These are phyloP conservation scores for Arthromyces matolae DNA, from an alignment of 768 basidiomycete genomes.

Conservation along the genomic window DNA sequence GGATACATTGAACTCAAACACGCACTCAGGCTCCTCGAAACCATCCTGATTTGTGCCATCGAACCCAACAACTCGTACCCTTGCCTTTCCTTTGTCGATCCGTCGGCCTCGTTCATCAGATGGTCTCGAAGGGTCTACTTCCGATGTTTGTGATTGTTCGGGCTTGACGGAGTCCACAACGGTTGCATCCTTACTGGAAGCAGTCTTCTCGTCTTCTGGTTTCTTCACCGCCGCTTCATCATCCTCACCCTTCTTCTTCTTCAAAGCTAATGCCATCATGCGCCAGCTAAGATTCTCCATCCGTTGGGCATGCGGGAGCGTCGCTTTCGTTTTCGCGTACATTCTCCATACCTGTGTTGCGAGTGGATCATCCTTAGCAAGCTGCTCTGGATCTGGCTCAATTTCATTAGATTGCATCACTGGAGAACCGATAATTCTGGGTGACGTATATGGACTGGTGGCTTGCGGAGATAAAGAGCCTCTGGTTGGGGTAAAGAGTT, in stretches of 20 bases:
- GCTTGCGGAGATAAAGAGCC: constrained; percentile 37
- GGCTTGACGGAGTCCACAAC: constrained; percentile 14
- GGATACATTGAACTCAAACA: constrained; percentile 19
- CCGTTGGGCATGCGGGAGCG: constrained; percentile 84
- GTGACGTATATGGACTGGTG: constrained; percentile 60
- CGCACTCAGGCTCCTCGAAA: constrained; percentile 72
- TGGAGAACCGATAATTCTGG: constrained; percentile 64
- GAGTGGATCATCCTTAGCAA: constrained; percentile 84
- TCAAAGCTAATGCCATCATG: constrained; percentile 94
- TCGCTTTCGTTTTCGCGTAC: constrained; percentile 88
- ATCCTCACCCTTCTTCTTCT: constrained; percentile 82
- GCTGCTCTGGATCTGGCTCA: constrained; percentile 53
- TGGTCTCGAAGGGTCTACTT: constrained; percentile 21
- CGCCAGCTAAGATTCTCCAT: constrained; percentile 99
- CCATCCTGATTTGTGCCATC: constrained; percentile 72
- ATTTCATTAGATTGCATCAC: constrained; percentile 48
- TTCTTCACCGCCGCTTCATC: constrained; percentile 29
- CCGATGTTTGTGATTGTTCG: constrained; percentile 19
- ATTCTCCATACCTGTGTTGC: constrained; percentile 98
- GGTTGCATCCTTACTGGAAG: constrained; percentile 5
- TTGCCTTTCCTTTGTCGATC: constrained; percentile 77
- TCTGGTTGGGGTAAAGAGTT: constrained; percentile 47
- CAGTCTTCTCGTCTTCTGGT: constrained; percentile 16
- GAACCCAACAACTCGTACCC: constrained; percentile 77
- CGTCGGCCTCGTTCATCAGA: constrained; percentile 63